phyloP scores from a whole-genome alignment of 148 eudicot genomes.

The Vaccinium myrtillus region DNA sequence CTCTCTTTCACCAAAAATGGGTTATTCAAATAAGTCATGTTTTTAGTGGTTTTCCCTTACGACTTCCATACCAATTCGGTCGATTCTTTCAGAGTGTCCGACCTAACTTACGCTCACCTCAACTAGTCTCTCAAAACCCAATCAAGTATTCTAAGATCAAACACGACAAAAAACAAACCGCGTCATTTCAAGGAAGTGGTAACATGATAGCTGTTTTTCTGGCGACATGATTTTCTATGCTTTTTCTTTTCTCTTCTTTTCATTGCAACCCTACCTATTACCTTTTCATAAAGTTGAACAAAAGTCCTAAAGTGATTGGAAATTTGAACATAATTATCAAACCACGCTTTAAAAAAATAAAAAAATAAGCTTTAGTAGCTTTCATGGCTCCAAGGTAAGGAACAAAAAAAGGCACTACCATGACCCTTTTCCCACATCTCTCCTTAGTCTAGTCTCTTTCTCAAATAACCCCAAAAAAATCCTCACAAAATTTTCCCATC shows the following conservation, averaged over 20 bases:
- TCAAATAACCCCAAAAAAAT: background rate
- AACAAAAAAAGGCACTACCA: slow-evolving; percentile 14
- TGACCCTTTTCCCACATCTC: slow-evolving; percentile 1
- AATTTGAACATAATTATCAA: slow-evolving; percentile 14
- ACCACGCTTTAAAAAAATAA: background rate
- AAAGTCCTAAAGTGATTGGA: slow-evolving; percentile 20
- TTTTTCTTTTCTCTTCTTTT: background rate
- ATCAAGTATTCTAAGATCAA: too few relatives aligned
- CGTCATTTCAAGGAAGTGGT: too few relatives aligned
- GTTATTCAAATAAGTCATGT: too few relatives aligned
- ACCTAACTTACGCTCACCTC: too few relatives aligned
- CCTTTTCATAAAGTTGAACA: slow-evolving; percentile 25
- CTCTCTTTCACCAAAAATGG: too few relatives aligned
- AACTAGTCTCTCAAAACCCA: too few relatives aligned
- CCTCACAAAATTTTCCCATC: background rate
- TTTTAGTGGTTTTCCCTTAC: too few relatives aligned
- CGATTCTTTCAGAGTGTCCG: too few relatives aligned
- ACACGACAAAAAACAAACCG: too few relatives aligned
- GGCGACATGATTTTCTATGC: background rate
- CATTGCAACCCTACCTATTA: background rate
- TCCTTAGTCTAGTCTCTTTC: background rate
- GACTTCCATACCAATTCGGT: too few relatives aligned
- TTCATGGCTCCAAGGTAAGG: slow-evolving; percentile 27
- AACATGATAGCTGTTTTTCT: background rate
- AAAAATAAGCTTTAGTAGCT: slow-evolving; percentile 13